A percentile compares a stretch with the other conserved stretches of the same genome.
phyloP scores from a whole-genome alignment of 2,329 filamentous ascomycete genomes.

The Remersonia thermophila region DNA sequence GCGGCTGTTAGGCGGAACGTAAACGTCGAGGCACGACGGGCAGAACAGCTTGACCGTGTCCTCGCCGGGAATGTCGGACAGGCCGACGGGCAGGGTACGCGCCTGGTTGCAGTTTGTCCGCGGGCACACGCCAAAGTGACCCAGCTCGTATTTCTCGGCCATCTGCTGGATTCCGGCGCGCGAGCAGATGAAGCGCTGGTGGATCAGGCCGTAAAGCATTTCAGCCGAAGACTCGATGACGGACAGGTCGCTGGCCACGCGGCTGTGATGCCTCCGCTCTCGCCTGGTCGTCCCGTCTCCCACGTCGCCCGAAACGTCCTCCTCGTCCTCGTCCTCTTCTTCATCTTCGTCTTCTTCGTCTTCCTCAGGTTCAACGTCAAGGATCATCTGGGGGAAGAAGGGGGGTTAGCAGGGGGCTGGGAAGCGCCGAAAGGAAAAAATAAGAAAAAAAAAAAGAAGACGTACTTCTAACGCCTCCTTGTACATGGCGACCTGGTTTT shows the following conservation, averaged over 20 bases:
- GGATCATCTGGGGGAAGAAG: slow-evolving; percentile 70
- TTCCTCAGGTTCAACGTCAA: slow-evolving; percentile 94
- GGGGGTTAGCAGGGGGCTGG: background rate
- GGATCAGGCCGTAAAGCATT: slow-evolving; percentile 93
- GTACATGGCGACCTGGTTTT: slow-evolving; percentile 95
- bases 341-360: slow-evolving; percentile 79
- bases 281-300: slow-evolving; percentile 39
- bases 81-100: slow-evolving; percentile 82
- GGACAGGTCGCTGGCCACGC: slow-evolving; percentile 84
- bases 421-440: too few relatives aligned
- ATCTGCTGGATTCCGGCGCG: slow-evolving; percentile 95
- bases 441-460: slow-evolving; percentile 4
- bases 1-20: slow-evolving; percentile 90
- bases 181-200: slow-evolving; percentile 96
- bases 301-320: slow-evolving; percentile 56
- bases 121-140: slow-evolving; percentile 94
- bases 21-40: slow-evolving; percentile 90
- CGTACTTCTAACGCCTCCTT: slow-evolving; percentile 84
- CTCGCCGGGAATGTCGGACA: slow-evolving; percentile 88
- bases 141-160: slow-evolving; percentile 96
- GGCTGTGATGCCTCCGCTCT: slow-evolving; percentile 65
- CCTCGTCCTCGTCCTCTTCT: slow-evolving; percentile 62
- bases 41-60: slow-evolving; percentile 99
- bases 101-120: slow-evolving; percentile 83
- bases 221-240: slow-evolving; percentile 97